Evolutionary conservation across 2,329 filamentous ascomycete genomes (phyloP).

Genomic region (Penicillium sp.): DNA sequence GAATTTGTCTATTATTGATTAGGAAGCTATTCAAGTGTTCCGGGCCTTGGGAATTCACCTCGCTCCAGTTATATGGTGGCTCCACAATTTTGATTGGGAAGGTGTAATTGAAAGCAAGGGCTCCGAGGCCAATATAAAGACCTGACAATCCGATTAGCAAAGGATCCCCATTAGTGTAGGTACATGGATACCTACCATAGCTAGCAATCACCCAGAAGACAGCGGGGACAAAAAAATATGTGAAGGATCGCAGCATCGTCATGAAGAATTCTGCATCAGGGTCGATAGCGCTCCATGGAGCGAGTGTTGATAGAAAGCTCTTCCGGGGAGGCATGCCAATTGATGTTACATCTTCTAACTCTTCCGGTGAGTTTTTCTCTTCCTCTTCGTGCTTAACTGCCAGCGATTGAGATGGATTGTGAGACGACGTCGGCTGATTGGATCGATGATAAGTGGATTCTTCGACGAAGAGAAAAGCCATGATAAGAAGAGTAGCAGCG

Average conservation of each 20-base stretch:
- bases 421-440: conserved; percentile 12
- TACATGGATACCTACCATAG: conserved; percentile 35
- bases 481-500: conserved; percentile 42
- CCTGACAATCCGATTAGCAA: neutral
- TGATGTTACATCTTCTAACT: neutral
- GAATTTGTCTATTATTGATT: conserved; percentile 37
- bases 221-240: conserved; percentile 50
- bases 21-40: neutral
- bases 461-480: conserved; percentile 60
- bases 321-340: conserved; percentile 39
- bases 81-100: conserved; percentile 50
- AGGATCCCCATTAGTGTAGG: neutral
- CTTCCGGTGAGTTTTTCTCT: neutral
- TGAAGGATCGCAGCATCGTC: conserved; percentile 49
- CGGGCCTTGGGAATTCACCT: conserved; percentile 24
- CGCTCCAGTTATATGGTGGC: conserved; percentile 49
- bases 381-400: neutral
- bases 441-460: conserved; percentile 56
- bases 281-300: conserved; percentile 46
- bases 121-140: conserved; percentile 51
- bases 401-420: neutral
- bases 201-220: conserved; percentile 53
- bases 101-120: conserved; percentile 52
- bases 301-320: conserved; percentile 44
- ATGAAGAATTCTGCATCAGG: conserved; percentile 46